Conservation (phyloP, 2,329 filamentous ascomycete species). For the Arachnopeziza araneosa region DNA sequence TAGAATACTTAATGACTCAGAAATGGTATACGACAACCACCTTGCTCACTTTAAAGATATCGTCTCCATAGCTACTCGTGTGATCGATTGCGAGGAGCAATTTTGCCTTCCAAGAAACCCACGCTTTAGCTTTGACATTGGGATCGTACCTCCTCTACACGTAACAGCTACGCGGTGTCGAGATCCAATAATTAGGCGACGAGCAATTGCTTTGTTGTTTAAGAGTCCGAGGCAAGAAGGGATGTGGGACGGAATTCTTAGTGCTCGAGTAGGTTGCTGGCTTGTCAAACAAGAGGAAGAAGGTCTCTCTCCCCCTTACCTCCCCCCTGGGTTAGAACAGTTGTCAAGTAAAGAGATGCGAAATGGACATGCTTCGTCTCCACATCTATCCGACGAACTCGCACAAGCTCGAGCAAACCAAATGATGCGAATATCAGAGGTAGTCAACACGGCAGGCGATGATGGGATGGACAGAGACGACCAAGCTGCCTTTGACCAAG, state of each 20-base stretch:
- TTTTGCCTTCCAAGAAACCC: conserved; percentile 29
- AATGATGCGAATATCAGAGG: neutral
- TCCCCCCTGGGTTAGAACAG: neutral
- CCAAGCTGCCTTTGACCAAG: neutral
- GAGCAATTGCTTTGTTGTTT: conserved; percentile 55
- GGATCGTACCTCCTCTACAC: conserved; percentile 59
- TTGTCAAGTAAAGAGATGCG: neutral
- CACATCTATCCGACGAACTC: neutral
- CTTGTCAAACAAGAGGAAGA: conserved; percentile 24
- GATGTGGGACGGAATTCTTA: conserved; percentile 53
- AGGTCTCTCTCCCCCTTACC: conserved; percentile 14
- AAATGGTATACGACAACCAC: conserved; percentile 26
- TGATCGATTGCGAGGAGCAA: conserved; percentile 10
- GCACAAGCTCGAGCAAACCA: neutral
- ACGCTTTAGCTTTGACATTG: conserved; percentile 57
- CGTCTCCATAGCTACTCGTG: conserved; percentile 13
- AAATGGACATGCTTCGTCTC: neutral
- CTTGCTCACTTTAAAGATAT: conserved; percentile 22
- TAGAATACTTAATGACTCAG: conserved; percentile 14
- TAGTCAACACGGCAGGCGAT: neutral
- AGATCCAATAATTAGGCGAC: conserved; percentile 48
- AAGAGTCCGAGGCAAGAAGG: conserved; percentile 57
- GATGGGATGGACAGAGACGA: neutral
- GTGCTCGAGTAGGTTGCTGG: conserved; percentile 24
- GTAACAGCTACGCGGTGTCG: conserved; percentile 63